A percentile compares a stretch with the other conserved stretches of the same genome.
Evolutionary conservation across 225 moss, liverwort and hornwort genomes (phyloP).

Genomic region (Takakia lepidozioides): DNA sequence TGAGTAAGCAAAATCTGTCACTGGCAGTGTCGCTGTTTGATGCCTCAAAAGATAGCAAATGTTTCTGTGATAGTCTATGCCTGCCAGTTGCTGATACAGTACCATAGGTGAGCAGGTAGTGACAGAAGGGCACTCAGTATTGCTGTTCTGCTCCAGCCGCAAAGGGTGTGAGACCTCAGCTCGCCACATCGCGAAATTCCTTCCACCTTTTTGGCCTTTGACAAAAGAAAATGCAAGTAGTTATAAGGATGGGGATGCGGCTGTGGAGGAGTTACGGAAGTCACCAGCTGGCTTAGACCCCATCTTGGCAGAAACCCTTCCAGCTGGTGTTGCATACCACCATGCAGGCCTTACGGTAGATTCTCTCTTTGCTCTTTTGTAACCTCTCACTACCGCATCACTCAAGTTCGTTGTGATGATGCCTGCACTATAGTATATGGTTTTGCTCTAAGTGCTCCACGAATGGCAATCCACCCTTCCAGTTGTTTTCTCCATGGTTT

Average conservation of each 20-base stretch:
- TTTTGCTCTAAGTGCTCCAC: no score
- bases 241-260: constrained; percentile 48
- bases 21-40: no score
- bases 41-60: no score
- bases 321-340: constrained; percentile 90
- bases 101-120: constrained; percentile 70
- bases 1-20: no score
- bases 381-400: no score
- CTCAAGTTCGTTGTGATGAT: no score
- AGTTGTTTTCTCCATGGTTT: no score
- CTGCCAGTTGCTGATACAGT: no score
- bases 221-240: constrained; percentile 29
- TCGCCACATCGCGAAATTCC: constrained; percentile 75
- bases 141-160: constrained; percentile 94
- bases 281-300: constrained; percentile 86
- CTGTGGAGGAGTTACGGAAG: constrained; percentile 67
- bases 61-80: no score
- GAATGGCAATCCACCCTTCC: no score
- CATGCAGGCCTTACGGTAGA: constrained; percentile 95
- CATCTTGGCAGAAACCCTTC: constrained; percentile 66
- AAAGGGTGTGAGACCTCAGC: constrained; percentile 96
- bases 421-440: no score
- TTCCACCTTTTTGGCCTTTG: constrained; percentile 36
- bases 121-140: constrained; percentile 84
- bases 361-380: no score